These are phyloP conservation scores for Drechslera avenae DNA, from an alignment of 2,329 filamentous ascomycete species.

Conservation along the genomic window DNA sequence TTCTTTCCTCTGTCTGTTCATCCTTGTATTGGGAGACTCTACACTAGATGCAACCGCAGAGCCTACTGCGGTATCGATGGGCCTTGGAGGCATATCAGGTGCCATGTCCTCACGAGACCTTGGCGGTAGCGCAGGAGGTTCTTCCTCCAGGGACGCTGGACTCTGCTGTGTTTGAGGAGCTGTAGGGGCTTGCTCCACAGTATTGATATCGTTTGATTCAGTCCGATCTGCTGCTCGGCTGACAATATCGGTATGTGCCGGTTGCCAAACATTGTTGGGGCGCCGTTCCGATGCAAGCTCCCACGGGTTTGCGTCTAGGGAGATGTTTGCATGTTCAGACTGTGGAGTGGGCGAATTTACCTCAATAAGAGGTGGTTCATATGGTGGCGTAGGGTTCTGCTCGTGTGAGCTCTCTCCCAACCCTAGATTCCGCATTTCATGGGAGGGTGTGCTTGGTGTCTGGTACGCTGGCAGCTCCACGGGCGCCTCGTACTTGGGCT, in stretches of 20 bases:
- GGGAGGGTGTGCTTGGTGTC: slow-evolving; percentile 47
- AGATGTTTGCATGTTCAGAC: slow-evolving; percentile 29
- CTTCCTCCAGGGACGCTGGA: slow-evolving; percentile 20
- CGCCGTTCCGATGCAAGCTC: slow-evolving; percentile 22
- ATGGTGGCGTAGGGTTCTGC: slow-evolving; percentile 16
- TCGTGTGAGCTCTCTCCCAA: slow-evolving; percentile 30
- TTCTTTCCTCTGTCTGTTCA: slow-evolving; percentile 63
- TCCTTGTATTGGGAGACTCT: slow-evolving; percentile 49
- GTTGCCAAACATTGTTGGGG: not conserved
- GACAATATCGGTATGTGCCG: not conserved
- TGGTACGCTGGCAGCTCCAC: slow-evolving; percentile 51
- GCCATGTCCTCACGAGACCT: slow-evolving; percentile 41
- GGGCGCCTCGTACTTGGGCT: slow-evolving; percentile 24
- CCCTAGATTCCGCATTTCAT: slow-evolving; percentile 48
- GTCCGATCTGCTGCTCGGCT: slow-evolving; percentile 21
- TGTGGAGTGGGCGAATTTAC: slow-evolving; percentile 28
- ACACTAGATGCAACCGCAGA: slow-evolving; percentile 26
- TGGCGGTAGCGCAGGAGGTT: slow-evolving; percentile 41
- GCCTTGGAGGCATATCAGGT: slow-evolving; percentile 44
- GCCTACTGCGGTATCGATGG: slow-evolving; percentile 30
- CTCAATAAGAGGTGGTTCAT: slow-evolving; percentile 39
- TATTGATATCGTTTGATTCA: slow-evolving; percentile 34
- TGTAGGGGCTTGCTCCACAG: slow-evolving; percentile 24
- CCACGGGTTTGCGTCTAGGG: slow-evolving; percentile 36
- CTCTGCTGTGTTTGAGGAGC: slow-evolving; percentile 8